Conservation (phyloP, 768 basidiomycete genomes). For the Harrya chromipes region DNA sequence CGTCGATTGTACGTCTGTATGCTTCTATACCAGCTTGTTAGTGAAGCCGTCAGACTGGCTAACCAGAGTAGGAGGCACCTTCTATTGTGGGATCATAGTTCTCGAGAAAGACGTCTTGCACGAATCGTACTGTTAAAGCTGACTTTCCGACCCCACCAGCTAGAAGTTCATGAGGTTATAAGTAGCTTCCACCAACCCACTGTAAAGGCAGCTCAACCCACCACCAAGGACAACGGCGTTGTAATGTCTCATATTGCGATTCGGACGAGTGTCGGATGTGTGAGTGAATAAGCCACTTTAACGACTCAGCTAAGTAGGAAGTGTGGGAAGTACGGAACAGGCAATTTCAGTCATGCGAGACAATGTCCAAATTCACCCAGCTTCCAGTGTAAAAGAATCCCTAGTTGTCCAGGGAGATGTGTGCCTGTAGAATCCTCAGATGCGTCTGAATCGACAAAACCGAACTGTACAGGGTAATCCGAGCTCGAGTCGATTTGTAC, state of each 20-base stretch:
- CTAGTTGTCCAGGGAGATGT: too few species aligned
- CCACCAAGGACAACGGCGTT: conserved; percentile 82
- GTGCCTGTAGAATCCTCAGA: too few species aligned
- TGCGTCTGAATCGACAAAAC: too few species aligned
- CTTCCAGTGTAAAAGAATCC: too few species aligned
- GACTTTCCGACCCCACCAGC: conserved; percentile 91
- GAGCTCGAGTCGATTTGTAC: too few species aligned
- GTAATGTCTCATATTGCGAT: conserved; percentile 58
- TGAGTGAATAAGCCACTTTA: background rate
- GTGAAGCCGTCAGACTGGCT: background rate
- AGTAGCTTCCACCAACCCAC: background rate
- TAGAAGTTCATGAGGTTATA: conserved; percentile 26
- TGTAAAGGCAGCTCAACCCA: conserved; percentile 35
- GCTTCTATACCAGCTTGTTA: conserved; percentile 48
- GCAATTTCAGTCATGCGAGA: conserved; percentile 7
- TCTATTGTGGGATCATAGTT: conserved; percentile 84
- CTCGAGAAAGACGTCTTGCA: conserved; percentile 69
- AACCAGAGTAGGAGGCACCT: conserved; percentile 41
- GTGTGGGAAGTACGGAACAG: conserved; percentile 24
- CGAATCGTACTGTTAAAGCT: conserved; percentile 77
- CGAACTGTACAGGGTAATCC: too few species aligned
- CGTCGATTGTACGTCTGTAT: conserved; percentile 61
- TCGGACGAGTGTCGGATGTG: background rate
- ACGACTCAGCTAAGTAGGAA: too few species aligned
- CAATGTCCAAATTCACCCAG: too few species aligned